Evolutionary conservation across 2,329 filamentous ascomycete species (phyloP).

Genomic region (Aciculosporium take): DNA sequence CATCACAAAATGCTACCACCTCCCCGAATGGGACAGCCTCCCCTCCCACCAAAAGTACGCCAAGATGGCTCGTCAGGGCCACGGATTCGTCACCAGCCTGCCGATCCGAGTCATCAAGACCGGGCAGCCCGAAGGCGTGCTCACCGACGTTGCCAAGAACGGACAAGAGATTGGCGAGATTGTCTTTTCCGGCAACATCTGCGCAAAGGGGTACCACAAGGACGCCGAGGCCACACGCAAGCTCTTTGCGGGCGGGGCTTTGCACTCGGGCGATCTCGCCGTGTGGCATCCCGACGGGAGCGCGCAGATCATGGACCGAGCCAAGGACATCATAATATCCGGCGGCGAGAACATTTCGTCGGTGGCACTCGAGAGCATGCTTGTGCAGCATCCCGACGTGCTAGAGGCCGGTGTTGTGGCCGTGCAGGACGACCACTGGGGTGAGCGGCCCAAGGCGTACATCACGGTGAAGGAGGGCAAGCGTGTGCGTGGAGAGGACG

Average conservation of each 20-base stretch:
- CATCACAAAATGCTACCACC: constrained; percentile 82
- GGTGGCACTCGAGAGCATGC: constrained; percentile 78
- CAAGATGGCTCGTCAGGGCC: constrained; percentile 86
- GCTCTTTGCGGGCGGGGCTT: constrained; percentile 71
- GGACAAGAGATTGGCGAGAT: constrained; percentile 43
- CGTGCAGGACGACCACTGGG: constrained; percentile 81
- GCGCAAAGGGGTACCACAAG: constrained; percentile 82
- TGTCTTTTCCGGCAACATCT: constrained; percentile 83
- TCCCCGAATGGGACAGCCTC: constrained; percentile 72
- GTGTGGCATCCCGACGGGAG: constrained; percentile 87
- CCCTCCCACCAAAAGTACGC: constrained; percentile 64
- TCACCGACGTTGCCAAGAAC: constrained; percentile 32
- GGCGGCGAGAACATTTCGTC: constrained; percentile 96
- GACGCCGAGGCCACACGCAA: constrained; percentile 74
- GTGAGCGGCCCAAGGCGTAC: constrained; percentile 89
- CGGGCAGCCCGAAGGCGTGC: constrained; percentile 48
- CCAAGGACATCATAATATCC: constrained; percentile 97
- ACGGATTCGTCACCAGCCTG: constrained; percentile 74
- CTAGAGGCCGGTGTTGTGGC: constrained; percentile 87
- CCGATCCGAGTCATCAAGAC: constrained; percentile 72
- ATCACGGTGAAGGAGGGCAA: constrained; percentile 64
- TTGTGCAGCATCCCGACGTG: constrained; percentile 75
- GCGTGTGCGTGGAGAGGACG: constrained; percentile 33
- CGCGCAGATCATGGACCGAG: constrained; percentile 81
- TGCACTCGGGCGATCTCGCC: constrained; percentile 84